Conservation (phyloP, 2,329 filamentous ascomycete species). For the Pseudogymnoascus sp. region DNA sequence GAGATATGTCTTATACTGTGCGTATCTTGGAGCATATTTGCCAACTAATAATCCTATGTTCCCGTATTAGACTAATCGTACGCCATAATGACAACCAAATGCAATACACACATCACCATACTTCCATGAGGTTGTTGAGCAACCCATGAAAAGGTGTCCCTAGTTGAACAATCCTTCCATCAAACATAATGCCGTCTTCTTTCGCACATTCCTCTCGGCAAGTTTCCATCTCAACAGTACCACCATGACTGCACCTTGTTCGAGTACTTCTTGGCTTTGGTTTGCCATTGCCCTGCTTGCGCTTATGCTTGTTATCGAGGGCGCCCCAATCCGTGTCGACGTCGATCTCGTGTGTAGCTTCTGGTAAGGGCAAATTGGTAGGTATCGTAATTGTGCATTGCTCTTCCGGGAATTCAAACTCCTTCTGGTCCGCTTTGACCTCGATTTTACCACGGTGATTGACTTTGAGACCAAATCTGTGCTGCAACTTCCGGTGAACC, state of each 20-base stretch:
- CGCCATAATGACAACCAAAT: not conserved
- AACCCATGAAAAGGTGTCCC: not conserved
- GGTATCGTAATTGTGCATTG: not conserved
- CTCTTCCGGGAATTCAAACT: not conserved
- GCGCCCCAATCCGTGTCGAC: not conserved
- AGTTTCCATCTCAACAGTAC: not conserved
- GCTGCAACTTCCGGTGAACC: not conserved
- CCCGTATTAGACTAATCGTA: not conserved
- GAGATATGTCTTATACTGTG: too few relatives aligned
- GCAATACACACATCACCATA: not conserved
- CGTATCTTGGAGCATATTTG: not conserved
- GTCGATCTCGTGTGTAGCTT: not conserved
- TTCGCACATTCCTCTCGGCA: not conserved
- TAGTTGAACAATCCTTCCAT: not conserved
- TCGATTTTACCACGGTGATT: not conserved
- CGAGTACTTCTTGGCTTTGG: not conserved
- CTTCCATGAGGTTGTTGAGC: not conserved
- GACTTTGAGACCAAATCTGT: not conserved
- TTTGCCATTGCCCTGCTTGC: not conserved
- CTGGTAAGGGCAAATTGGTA: not conserved
- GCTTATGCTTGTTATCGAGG: not conserved
- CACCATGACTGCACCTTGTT: not conserved
- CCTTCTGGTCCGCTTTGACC: not conserved
- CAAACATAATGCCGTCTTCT: not conserved
- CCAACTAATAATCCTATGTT: not conserved